These are phyloP conservation scores for Neonectria magnoliae DNA, from an alignment of 2,329 filamentous ascomycete genomes.

Conservation along the genomic window DNA sequence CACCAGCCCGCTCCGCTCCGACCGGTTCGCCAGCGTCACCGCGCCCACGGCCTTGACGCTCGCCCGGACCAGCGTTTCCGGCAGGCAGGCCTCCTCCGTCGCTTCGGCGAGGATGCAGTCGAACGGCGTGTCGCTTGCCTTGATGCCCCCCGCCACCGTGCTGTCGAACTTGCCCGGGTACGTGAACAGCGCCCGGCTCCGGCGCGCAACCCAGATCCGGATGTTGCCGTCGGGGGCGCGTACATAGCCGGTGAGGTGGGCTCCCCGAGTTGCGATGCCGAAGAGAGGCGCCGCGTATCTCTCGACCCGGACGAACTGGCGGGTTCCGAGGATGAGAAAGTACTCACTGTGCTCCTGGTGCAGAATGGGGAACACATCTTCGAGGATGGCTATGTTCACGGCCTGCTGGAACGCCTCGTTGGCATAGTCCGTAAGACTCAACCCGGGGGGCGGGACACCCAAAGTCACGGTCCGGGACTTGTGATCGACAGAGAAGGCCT, in stretches of 20 bases:
- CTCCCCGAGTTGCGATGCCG: constrained; percentile 73
- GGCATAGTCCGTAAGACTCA: constrained; percentile 44
- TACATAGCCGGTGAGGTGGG: constrained; percentile 72
- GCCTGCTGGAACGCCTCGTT: constrained; percentile 52
- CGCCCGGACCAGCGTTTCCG: constrained; percentile 39
- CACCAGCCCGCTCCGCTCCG: constrained; percentile 39
- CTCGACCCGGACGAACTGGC: constrained; percentile 61
- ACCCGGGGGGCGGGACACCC: constrained; percentile 33
- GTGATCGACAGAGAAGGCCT: constrained; percentile 50
- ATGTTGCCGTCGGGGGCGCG: constrained; percentile 53
- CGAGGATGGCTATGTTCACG: constrained; percentile 51
- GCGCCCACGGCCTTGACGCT: constrained; percentile 43
- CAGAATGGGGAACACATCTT: constrained; percentile 51
- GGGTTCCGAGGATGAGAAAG: constrained; percentile 53
- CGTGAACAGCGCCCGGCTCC: constrained; percentile 73
- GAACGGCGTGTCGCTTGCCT: constrained; percentile 71
- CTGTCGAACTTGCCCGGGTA: constrained; percentile 82
- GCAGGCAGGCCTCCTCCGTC: constrained; percentile 72
- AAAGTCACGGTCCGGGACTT: constrained; percentile 47
- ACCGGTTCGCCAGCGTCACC: constrained; percentile 49
- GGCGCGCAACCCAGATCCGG: constrained; percentile 77
- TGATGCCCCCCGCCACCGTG: constrained; percentile 81
- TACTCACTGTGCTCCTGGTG: constrained; percentile 54
- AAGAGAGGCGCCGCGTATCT: constrained; percentile 71
- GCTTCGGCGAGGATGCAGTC: constrained; percentile 77